Base-by-base conservation (phyloP, 2,329 filamentous ascomycete genomes). In the Arthrobotrys sinensis region DNA sequence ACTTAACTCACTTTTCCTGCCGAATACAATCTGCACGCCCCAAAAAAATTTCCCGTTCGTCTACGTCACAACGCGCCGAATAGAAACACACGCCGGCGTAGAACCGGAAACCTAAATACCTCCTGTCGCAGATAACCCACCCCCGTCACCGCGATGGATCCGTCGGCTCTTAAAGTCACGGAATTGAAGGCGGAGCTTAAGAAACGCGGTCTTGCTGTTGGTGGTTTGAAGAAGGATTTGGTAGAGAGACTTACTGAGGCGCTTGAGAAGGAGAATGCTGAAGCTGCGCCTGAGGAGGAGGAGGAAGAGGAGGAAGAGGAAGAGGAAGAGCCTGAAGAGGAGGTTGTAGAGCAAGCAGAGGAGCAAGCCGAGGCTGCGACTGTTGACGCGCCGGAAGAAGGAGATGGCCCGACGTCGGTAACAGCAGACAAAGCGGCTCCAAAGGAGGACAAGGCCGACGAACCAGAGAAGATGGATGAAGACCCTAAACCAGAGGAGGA, bases 171-270 rank as follows among this genome's bases (percentile, higher is more conserved):
- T 82, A 94, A 92, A 85, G 92, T 95, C 80, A 87, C 90, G 38
- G 91, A 94, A 82, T 88, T 95, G 75, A 92, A 91, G 84, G 89
- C 89, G 21, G 91, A 94, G 86, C 87, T 94, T 48, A 93, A 92
- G 85, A 87, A 86, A 75, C 89, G 92, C 80, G 90, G 90, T n/a
- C 88, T 94, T 45, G 86, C 90, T 4, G 88, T 90, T 79, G 88
- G 89, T 24, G 92, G 92, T 7, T 87, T 93, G 65, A 92, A 94
- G 83, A 87, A 90, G 24, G 92, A 91, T 76, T 88, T 94, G 55
- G 87, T 94, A 70, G 88, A 91, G 77, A 89, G 91, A 76, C 85
- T 95, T 53, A 83, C 86, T 55, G 85, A 84, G 60, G 85, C 84
- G 38, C 50, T 81, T 21, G 66, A 76, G 52, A 85, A 86, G 48